These are phyloP conservation scores for Oryza nivara DNA, from an alignment of 176 grass and related monocot species.

Conservation along the genomic window DNA sequence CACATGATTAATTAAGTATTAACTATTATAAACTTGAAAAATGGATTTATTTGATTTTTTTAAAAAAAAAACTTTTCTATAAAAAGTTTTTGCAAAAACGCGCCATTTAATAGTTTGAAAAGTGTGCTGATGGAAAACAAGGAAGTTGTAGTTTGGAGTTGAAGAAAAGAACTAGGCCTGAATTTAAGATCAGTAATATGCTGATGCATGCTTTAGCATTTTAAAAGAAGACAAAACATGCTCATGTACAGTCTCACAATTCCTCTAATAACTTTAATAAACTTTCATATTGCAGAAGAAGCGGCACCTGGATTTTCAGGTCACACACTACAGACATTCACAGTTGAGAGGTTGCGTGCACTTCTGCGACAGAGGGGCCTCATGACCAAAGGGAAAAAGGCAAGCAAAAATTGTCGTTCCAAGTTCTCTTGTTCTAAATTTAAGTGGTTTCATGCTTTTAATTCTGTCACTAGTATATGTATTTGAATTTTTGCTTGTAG, in stretches of 20 bases:
- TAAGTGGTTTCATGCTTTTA: neutral
- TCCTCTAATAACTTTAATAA: constrained; percentile 2
- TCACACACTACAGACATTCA: constrained; percentile 73
- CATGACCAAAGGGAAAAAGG: constrained; percentile 86
- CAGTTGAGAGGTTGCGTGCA: constrained; percentile 72
- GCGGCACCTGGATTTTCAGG: constrained; percentile 64
- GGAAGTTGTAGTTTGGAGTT: too few species aligned
- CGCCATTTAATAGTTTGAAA: too few species aligned
- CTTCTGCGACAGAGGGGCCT: constrained; percentile 85
- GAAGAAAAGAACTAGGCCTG: too few species aligned
- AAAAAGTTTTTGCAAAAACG: too few species aligned
- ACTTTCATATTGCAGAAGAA: constrained; percentile 46
- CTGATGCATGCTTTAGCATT: constrained; percentile 20
- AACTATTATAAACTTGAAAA: too few species aligned
- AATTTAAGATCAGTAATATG: constrained; percentile 11
- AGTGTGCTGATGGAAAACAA: too few species aligned
- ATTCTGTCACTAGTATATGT: neutral
- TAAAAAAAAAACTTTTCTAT: too few species aligned
- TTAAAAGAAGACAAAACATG: neutral
- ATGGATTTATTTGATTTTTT: too few species aligned
- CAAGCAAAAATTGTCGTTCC: constrained; percentile 50
- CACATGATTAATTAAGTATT: too few species aligned
- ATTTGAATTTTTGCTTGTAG: constrained; percentile 26
- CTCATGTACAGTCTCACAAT: neutral
- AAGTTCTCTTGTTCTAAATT: constrained; percentile 25